Evolutionary conservation across 148 eudicot species (phyloP), one percentile per base, ranked within the genome.

Genomic region (Nyssa sinensis): DNA sequence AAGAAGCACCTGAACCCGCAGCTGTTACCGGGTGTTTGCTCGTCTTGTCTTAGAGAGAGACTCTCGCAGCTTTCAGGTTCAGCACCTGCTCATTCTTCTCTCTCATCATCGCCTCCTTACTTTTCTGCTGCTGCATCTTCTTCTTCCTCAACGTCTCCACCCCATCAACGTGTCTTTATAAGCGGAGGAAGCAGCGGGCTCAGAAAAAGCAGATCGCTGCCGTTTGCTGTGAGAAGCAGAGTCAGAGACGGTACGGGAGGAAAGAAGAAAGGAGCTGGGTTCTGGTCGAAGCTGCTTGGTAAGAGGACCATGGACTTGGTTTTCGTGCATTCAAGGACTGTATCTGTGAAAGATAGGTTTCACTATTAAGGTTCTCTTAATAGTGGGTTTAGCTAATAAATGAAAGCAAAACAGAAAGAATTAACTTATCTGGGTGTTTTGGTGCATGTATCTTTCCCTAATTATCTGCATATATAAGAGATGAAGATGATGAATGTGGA

Each of bases 281-380:
- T 90, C 61, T 86, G 88, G 87, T 80, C 80, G 81, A 90, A 77
- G 76, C 73, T 90, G 70, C 74, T 89, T 12, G 71, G 88, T 34
- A 87, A 73, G 83, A 87, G 81, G 67, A 73, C 83, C 0, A 87
- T 77, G 35, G 82, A 85, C n/a, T n/a, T n/a, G 9, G 87, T 73
- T 70, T 73, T 81, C 55, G 75, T 65, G 78, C 80, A 84, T 58
- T 85, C 51, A 14, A 44, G 17, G 51, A 44, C 51, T 41, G n/a
- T n/a, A n/a, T 3, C 49, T 44, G 51, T 14, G 0, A 44, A 14
- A 44, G 51, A 44, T 14, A 44, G 51, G 51, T 44, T 44, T 44
- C 17, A 44, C 3, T 44, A 44, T 44, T 44, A 44, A 19, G 51
- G 51, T 44, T 44, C 17, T 44, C 17, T 44, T 44, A 44, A 44